These are phyloP conservation scores for Psilocybe mexicana DNA, from an alignment of 1,284 basidiomycete species.

Conservation along the genomic window DNA sequence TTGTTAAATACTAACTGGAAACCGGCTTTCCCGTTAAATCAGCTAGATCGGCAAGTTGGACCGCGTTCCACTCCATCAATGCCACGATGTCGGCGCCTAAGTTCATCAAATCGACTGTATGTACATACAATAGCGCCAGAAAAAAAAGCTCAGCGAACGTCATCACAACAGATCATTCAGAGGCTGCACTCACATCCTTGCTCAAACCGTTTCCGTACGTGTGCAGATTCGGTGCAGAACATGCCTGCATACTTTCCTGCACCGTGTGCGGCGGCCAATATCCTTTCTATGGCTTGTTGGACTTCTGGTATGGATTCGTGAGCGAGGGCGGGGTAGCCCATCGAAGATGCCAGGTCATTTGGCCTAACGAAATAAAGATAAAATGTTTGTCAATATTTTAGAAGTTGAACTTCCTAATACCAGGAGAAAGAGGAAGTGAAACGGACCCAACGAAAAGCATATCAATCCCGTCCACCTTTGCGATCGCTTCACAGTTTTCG, in stretches of 20 bases:
- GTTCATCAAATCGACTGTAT: conserved; percentile 23
- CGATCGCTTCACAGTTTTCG: conserved; percentile 22
- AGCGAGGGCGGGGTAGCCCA: conserved; percentile 20
- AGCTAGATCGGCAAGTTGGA: conserved; percentile 14
- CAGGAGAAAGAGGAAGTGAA: neutral
- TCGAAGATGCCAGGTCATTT: conserved; percentile 21
- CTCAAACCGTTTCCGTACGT: conserved; percentile 16
- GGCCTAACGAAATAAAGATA: conserved; percentile 5
- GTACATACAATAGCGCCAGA: neutral
- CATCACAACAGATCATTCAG: neutral
- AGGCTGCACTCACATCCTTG: conserved; percentile 18
- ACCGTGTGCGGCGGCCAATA: conserved; percentile 16
- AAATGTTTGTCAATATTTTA: no score
- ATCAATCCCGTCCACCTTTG: conserved; percentile 22
- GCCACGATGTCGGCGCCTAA: conserved; percentile 21
- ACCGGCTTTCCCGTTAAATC: conserved; percentile 33
- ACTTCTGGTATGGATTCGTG: conserved; percentile 22
- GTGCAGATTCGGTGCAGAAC: conserved; percentile 20
- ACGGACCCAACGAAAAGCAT: conserved; percentile 20
- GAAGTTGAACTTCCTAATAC: no score
- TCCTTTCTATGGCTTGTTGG: conserved; percentile 18
- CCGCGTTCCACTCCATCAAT: conserved; percentile 19
- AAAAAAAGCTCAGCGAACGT: neutral
- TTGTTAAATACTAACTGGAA: no score
- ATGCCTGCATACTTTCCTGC: conserved; percentile 25